These are phyloP conservation scores for Warburgia ugandensis DNA, from an alignment of 164 flowering plant species.

Conservation along the genomic window DNA sequence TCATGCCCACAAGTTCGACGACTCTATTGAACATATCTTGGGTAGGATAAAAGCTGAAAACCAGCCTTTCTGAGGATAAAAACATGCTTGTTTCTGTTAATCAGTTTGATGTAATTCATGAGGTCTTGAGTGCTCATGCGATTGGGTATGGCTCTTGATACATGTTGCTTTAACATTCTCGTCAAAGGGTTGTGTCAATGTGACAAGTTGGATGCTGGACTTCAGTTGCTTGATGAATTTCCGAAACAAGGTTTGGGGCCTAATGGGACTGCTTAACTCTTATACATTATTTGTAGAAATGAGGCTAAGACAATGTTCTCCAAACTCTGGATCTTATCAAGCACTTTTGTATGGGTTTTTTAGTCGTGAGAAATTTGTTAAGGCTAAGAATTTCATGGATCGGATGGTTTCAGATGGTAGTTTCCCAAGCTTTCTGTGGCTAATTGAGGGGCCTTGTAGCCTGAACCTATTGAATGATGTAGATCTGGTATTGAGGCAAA, in stretches of 20 bases:
- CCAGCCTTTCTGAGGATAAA: slow-evolving; percentile 56
- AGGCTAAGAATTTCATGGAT: slow-evolving; percentile 50
- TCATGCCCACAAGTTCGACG: slow-evolving; percentile 38
- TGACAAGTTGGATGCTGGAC: slow-evolving; percentile 58
- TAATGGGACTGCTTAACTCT: slow-evolving; percentile 57
- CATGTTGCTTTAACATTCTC: slow-evolving; percentile 71
- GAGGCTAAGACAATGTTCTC: slow-evolving; percentile 65
- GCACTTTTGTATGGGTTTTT: slow-evolving; percentile 69
- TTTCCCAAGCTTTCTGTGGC: slow-evolving; percentile 56
- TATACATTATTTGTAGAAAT: slow-evolving; percentile 65
- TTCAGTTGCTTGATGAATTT: slow-evolving; percentile 67
- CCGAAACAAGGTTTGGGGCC: slow-evolving; percentile 56
- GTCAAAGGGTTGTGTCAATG: slow-evolving; percentile 64
- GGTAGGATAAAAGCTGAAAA: slow-evolving; percentile 33
- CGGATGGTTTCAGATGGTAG: slow-evolving; percentile 37
- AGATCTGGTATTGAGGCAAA: slow-evolving; percentile 52
- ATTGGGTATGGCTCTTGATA: slow-evolving; percentile 64
- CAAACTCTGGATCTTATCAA: slow-evolving; percentile 63
- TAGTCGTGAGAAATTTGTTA: slow-evolving; percentile 32
- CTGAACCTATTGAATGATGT: slow-evolving; percentile 39
- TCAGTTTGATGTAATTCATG: slow-evolving; percentile 49
- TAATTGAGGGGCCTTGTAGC: slow-evolving; percentile 53
- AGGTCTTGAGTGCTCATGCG: slow-evolving; percentile 45
- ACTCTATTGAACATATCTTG: slow-evolving; percentile 50
- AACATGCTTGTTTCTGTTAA: slow-evolving; percentile 59